A percentile compares a stretch with the other conserved stretches of the same genome.
phyloP scores from a whole-genome alignment of 2,329 filamentous ascomycete genomes.

The Daldinia sp. region DNA sequence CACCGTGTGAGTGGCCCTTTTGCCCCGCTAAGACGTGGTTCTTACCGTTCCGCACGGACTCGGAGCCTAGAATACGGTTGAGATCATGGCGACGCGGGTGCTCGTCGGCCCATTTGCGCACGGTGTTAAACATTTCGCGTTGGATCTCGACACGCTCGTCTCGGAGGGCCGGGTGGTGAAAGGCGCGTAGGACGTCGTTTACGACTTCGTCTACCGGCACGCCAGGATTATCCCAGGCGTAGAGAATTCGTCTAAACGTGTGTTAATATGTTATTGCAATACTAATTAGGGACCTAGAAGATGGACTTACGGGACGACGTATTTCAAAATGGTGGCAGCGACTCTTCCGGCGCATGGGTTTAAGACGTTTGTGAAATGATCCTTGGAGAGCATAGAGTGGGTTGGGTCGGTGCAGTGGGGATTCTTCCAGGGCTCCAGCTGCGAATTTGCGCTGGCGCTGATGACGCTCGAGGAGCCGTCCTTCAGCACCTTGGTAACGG shows the following conservation, averaged over 20 bases:
- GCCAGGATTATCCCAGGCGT: constrained; percentile 90
- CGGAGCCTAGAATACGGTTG: constrained; percentile 80
- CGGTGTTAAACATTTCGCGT: constrained; percentile 86
- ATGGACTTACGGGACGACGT: constrained; percentile 77
- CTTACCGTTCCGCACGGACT: constrained; percentile 83
- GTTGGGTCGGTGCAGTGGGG: constrained; percentile 81
- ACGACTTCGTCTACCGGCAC: constrained; percentile 86
- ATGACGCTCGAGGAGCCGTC: constrained; percentile 81
- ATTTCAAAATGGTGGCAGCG: constrained; percentile 82
- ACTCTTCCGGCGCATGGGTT: constrained; percentile 82
- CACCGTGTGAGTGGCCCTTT: constrained; percentile 59
- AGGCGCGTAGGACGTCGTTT: constrained; percentile 82
- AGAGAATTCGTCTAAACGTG: constrained; percentile 76
- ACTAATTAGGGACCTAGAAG: neutral
- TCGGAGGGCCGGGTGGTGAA: constrained; percentile 90
- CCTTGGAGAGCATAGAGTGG: constrained; percentile 85
- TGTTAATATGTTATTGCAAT: constrained; percentile 41
- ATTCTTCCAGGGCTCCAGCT: constrained; percentile 85
- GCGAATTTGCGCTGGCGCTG: constrained; percentile 75
- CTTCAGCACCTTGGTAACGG: constrained; percentile 86
- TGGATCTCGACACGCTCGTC: constrained; percentile 83
- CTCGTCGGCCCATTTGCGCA: constrained; percentile 82
- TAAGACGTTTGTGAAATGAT: constrained; percentile 84
- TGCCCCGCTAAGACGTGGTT: constrained; percentile 73
- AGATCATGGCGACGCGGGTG: constrained; percentile 75